Conservation (phyloP, 2,329 filamentous ascomycete species). For the Ophiocordyceps camponoti-rufipedis region DNA sequence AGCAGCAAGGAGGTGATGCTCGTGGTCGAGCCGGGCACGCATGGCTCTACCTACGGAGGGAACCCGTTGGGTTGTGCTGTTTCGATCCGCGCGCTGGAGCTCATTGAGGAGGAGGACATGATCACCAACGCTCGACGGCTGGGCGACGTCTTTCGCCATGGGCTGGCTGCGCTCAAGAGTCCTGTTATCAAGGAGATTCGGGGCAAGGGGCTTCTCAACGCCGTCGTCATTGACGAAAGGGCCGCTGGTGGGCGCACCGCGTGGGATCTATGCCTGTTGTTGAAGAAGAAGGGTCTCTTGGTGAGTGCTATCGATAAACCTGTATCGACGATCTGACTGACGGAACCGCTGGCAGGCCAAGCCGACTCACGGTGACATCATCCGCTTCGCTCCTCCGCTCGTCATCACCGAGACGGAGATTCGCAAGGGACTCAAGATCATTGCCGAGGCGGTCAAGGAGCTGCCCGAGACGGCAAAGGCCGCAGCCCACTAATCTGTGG, state of each 20-base stretch:
- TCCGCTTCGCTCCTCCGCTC: conserved; percentile 87
- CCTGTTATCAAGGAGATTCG: conserved; percentile 69
- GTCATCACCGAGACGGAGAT: conserved; percentile 87
- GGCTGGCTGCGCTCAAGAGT: conserved; percentile 55
- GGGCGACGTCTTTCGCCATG: conserved; percentile 67
- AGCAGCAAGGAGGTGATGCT: conserved; percentile 85
- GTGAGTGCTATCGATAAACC: conserved; percentile 30
- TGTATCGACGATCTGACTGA: not conserved
- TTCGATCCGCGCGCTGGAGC: conserved; percentile 83
- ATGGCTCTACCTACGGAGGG: conserved; percentile 95
- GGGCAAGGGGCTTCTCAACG: conserved; percentile 88
- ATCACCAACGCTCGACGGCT: conserved; percentile 65
- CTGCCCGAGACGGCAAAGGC: conserved; percentile 41
- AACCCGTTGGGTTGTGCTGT: conserved; percentile 93
- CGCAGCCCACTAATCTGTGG: conserved; percentile 14
- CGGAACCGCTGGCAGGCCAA: conserved; percentile 48
- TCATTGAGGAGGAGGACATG: conserved; percentile 82
- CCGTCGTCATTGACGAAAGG: conserved; percentile 84
- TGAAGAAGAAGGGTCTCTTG: conserved; percentile 89
- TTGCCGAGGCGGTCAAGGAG: conserved; percentile 65
- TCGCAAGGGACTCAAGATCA: conserved; percentile 56
- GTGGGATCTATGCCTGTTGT: conserved; percentile 89
- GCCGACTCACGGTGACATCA: conserved; percentile 96
- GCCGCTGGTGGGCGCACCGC: conserved; percentile 73
- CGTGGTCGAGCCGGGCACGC: conserved; percentile 86